Base-by-base conservation (phyloP, 208 protist genomes). In the Paratrypanosoma confusum region DNA sequence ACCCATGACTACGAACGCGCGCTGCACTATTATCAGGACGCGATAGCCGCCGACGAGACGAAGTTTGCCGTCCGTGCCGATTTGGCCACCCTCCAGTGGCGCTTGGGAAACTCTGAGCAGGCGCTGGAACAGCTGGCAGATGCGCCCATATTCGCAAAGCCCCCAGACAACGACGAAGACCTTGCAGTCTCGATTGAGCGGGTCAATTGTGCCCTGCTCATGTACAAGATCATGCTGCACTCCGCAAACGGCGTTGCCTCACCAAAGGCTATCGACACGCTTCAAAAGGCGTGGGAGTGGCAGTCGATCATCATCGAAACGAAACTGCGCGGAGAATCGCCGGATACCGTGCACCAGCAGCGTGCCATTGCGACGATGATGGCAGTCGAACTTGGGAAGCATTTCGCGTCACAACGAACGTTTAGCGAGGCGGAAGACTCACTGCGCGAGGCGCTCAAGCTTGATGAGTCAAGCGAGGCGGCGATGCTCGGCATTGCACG, bases 1-100 rank as follows among this genome's bases (percentile, higher is more conserved):
- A 91, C 86, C 14, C 93, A 97, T 67, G 83, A 96, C 59, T 97
- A 95, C 57, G 57, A 76, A 33, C 74, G 82, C 35, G 92, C 90
- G 0, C 75, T 96, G 21, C 57, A 67, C 5, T 97, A 95, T 70
- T 97, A 96, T 62, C 38, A 61, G 17, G 67, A 90, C 27, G 87
- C 93, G 6, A 44, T 96, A 22, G 43, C 57, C 16, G 34, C 52
- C 27, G 85, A 93, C 39, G 57, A 57, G 17, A 50, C 54, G n/a
- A 61, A 84, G 39, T 72, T 85, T 42, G 54, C 41, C 22, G 73
- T 96, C 6, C 64, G 79, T 24, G 68, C 90, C 21, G 95, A 97
- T 31, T 72, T 97, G 14, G 89, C 93, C 5, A 84, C 71, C 32
- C 77, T 97, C 3, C 82, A 91, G 48, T 88, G 89, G 54, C 72